These are phyloP conservation scores for Microcyclospora pomicola DNA, from an alignment of 2,329 filamentous ascomycete species.

Conservation along the genomic window DNA sequence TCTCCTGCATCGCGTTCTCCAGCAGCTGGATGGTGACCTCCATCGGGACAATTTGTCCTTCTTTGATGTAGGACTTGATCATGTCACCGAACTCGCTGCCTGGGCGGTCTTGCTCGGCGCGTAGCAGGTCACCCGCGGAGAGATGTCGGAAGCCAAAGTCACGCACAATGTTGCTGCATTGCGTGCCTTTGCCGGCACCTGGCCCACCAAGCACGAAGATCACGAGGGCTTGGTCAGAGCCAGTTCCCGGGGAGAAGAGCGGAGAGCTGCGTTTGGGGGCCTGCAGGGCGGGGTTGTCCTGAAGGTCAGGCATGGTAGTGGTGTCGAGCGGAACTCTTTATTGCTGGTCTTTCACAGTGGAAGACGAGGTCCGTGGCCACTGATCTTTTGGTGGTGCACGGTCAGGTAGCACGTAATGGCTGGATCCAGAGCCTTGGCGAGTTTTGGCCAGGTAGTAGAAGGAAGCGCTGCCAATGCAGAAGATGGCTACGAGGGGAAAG, in stretches of 20 bases:
- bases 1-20: conserved; percentile 77
- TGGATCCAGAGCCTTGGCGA: conserved; percentile 25
- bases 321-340: conserved; percentile 21
- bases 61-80: conserved; percentile 85
- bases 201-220: conserved; percentile 94
- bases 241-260: conserved; percentile 50
- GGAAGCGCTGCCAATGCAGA: conserved; percentile 30
- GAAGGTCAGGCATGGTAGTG: background rate
- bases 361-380: conserved; percentile 13
- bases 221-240: conserved; percentile 58
- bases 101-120: conserved; percentile 78
- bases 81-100: conserved; percentile 82
- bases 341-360: background rate
- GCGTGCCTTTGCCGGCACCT: conserved; percentile 90
- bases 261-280: conserved; percentile 46
- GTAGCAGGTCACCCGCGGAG: conserved; percentile 81
- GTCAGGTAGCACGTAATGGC: conserved; percentile 17
- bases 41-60: conserved; percentile 96
- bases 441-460: conserved; percentile 35
- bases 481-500: conserved; percentile 34
- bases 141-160: conserved; percentile 89
- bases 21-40: conserved; percentile 89
- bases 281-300: conserved; percentile 24
- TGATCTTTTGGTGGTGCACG: conserved; percentile 16
- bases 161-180: conserved; percentile 75